These are phyloP conservation scores for Auriscalpium vulgare DNA, from an alignment of 768 basidiomycete genomes.

Conservation along the genomic window DNA sequence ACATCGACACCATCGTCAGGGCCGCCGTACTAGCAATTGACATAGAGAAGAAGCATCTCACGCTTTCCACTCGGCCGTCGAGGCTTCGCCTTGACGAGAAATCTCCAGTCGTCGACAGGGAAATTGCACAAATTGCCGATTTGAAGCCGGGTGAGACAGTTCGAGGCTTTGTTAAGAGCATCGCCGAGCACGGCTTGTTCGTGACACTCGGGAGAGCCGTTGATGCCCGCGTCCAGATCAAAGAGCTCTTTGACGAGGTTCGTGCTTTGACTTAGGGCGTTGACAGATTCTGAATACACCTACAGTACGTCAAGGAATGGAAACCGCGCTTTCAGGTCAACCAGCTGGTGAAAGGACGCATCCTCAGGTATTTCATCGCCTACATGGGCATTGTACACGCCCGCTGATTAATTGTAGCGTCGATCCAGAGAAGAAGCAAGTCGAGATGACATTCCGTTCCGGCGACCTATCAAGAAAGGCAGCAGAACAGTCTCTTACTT, in stretches of 20 bases:
- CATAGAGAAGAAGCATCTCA: slow-evolving; percentile 53
- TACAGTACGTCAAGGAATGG: slow-evolving; percentile 94
- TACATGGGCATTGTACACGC: neutral
- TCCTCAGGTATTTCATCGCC: slow-evolving; percentile 51
- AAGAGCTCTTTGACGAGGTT: slow-evolving; percentile 85
- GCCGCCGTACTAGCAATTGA: slow-evolving; percentile 69
- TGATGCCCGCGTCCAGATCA: slow-evolving; percentile 89
- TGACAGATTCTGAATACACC: neutral
- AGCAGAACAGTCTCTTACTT: slow-evolving; percentile 27
- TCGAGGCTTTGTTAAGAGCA: slow-evolving; percentile 84
- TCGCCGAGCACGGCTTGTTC: slow-evolving; percentile 83
- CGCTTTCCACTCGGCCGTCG: slow-evolving; percentile 77
- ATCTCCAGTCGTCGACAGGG: slow-evolving; percentile 52
- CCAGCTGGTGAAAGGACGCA: slow-evolving; percentile 82
- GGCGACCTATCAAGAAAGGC: slow-evolving; percentile 38
- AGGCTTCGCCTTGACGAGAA: slow-evolving; percentile 47
- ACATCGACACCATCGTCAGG: slow-evolving; percentile 58
- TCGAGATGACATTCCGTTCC: slow-evolving; percentile 87
- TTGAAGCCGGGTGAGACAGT: slow-evolving; percentile 68
- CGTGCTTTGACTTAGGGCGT: slow-evolving; percentile 8
- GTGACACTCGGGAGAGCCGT: slow-evolving; percentile 78
- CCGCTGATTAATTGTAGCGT: slow-evolving; percentile 22
- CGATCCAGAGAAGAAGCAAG: slow-evolving; percentile 60
- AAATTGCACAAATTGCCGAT: slow-evolving; percentile 53
- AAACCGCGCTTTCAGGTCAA: slow-evolving; percentile 69